Evolutionary conservation across 495 filamentous ascomycete species (phyloP).

Genomic region (Delitschia confertaspora): DNA sequence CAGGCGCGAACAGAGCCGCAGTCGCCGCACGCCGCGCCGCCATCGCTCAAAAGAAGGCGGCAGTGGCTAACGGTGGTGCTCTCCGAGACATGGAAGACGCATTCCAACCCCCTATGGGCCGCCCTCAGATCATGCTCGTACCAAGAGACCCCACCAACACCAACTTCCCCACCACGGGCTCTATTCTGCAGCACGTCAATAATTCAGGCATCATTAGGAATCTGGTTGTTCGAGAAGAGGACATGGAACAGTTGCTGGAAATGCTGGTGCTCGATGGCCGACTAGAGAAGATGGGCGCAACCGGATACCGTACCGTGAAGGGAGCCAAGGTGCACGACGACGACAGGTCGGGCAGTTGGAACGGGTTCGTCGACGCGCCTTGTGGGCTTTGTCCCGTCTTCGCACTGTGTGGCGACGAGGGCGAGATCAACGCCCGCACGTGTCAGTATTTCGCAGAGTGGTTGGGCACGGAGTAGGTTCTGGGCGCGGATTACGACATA

Average conservation of each 20-base stretch:
- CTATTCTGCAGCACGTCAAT: slow-evolving; percentile 64
- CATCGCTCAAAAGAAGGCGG: slow-evolving; percentile 16
- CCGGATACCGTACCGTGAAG: slow-evolving; percentile 10
- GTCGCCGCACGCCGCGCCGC: neutral
- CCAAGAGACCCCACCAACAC: slow-evolving; percentile 62
- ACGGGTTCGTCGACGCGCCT: slow-evolving; percentile 77
- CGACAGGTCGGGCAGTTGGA: slow-evolving; percentile 30
- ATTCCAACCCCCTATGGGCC: slow-evolving; percentile 6
- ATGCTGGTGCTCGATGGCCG: slow-evolving; percentile 79
- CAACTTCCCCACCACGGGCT: slow-evolving; percentile 64
- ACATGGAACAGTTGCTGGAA: slow-evolving; percentile 73
- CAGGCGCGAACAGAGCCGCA: slow-evolving; percentile 11
- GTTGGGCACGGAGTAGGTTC: slow-evolving; percentile 42
- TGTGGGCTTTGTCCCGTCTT: slow-evolving; percentile 95
- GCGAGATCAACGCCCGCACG: slow-evolving; percentile 75
- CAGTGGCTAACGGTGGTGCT: neutral
- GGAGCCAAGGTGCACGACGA: slow-evolving; percentile 2
- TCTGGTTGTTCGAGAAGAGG: slow-evolving; percentile 57
- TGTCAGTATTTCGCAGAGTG: slow-evolving; percentile 88
- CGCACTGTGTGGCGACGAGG: slow-evolving; percentile 77
- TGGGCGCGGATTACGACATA: no score
- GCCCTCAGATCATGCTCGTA: slow-evolving; percentile 30
- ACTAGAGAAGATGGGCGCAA: slow-evolving; percentile 42
- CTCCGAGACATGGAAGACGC: slow-evolving; percentile 15
- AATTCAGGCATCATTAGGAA: slow-evolving; percentile 48